Evolutionary conservation across 2,329 filamentous ascomycete species (phyloP), one percentile per base, ranked within the genome.

Genomic region (Aureobasidium lini): DNA sequence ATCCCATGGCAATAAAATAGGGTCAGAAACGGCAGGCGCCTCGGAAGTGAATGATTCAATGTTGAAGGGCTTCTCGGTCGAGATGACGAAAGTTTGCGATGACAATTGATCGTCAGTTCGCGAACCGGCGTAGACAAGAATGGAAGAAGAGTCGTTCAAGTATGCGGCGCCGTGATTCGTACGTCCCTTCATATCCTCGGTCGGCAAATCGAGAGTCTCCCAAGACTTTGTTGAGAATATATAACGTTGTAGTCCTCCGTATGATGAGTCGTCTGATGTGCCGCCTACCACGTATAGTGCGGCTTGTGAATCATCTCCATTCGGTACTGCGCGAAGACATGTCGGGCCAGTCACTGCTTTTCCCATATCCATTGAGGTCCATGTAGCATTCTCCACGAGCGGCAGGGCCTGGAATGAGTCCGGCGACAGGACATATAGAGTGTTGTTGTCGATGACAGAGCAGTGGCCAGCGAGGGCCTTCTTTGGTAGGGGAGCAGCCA

Each of bases 211-310:
- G 40, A 87, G 73, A 43, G 78, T 81, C 61, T 83, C 77, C 86
- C 86, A 89, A 59, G 73, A 77, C 60, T 79, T 73, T 56, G 79
- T 71, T 4, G 73, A 69, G 66, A 87, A 86, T 3, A 76, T 78
- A 67, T 83, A 89, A 64, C 81, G 76, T 73, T 96, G 92, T 56
- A 97, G 72, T 10, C 93, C 93, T 9, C 82, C 75, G 69, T 94
- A 95, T 15, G 79, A 74, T 60, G 79, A 77, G 43, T 72, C 66
- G 60, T 77, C 75, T n/a, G 79, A 81, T 50, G 71, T 69, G 57
- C 93, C 93, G 66, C 93, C 93, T 39, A 97, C 84, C 48, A 96
- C 81, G 69, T 87, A 96, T 32, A 96, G 79, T 29, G 81, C 87
- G 4, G 86, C 79, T 54, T 82, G 75, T 42, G 78, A 75, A 16